Base-by-base conservation (phyloP, 768 basidiomycete species). In the Kwoniella bestiolae region DNA sequence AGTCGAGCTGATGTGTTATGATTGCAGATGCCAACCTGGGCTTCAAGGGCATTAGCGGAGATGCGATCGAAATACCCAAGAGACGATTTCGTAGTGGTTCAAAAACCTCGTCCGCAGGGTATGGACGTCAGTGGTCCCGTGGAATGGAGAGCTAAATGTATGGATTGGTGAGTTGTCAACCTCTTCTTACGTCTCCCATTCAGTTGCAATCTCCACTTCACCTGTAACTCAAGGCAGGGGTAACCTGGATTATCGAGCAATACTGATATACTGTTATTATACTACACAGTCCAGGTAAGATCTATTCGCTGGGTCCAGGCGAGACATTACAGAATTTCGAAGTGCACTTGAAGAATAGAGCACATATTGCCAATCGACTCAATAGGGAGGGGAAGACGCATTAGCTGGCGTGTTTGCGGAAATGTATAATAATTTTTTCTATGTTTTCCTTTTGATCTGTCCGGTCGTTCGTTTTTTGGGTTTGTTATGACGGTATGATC, bases 141-240 rank as follows among this genome's bases (percentile, higher is more conserved):
- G 12, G 93, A 95, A 80, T 97, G 94, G 94, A 85, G 96, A 66
- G 92, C 91, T 28, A 98, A 97, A 76, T 99, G 96, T 75, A 83
- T 96, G 56, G 95, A 97, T 78, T 96, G 93, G 94, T 93, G 73
- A 67, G 82, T 79, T 2, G 16, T 23, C 31, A 7, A 9, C 34
- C 31, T 55, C 23, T 34, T 32, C 23, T 25, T 25, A 47, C n/a
- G n/a, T n/a, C n/a, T n/a, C n/a, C n/a, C n/a, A n/a, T n/a, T n/a
- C n/a, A n/a, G n/a, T n/a, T n/a, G n/a, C n/a, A n/a, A n/a, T n/a
- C n/a, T n/a, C n/a, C n/a, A n/a, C n/a, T n/a, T n/a, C n/a, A n/a
- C n/a, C n/a, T n/a, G n/a, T n/a, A n/a, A n/a, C n/a, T n/a, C n/a
- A n/a, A n/a, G n/a, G n/a, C n/a, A n/a, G n/a, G n/a, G n/a, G n/a